Percentiles rank a stretch among this genome's conserved stretches.
phyloP scores from a whole-genome alignment of 345 rosid species.

The Acer campestre region DNA sequence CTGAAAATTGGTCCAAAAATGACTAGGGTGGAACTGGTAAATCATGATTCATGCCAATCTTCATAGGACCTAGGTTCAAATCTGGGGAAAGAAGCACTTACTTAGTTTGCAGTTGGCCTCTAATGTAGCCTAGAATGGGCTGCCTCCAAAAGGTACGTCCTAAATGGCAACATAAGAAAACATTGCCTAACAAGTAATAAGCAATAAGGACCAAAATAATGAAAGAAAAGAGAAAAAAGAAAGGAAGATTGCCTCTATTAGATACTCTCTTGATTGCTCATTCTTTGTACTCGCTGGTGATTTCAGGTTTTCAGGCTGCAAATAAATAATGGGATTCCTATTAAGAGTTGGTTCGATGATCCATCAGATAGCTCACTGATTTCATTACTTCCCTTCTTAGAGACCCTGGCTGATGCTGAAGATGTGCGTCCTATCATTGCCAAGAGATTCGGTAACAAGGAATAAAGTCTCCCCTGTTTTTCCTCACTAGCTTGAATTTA shows the following conservation, averaged over 20 bases:
- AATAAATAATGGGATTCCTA: constrained; percentile 93
- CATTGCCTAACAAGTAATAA: not conserved
- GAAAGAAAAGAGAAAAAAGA: not conserved
- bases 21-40: not conserved
- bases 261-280: constrained; percentile 19
- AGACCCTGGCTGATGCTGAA: constrained; percentile 76
- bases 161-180: constrained; percentile 1
- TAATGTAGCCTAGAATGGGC: not conserved
- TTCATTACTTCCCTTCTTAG: constrained; percentile 89
- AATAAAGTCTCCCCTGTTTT: constrained; percentile 42
- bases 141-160: not conserved
- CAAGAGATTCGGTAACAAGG: constrained; percentile 77
- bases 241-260: not conserved
- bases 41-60: not conserved
- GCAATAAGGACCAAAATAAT: not conserved
- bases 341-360: constrained; percentile 95
- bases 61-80: not conserved
- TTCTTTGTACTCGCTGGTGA: constrained; percentile 20
- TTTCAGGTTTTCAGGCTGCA: constrained; percentile 94
- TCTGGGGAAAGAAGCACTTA: not conserved
- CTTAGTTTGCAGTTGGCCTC: constrained; percentile 1
- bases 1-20: not conserved
- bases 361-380: constrained; percentile 82
- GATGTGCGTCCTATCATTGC: constrained; percentile 95
- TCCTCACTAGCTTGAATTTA: constrained; percentile 37